These are phyloP conservation scores for Sporothrix variecibatus DNA, from an alignment of 2,329 filamentous ascomycete genomes.

Conservation along the genomic window DNA sequence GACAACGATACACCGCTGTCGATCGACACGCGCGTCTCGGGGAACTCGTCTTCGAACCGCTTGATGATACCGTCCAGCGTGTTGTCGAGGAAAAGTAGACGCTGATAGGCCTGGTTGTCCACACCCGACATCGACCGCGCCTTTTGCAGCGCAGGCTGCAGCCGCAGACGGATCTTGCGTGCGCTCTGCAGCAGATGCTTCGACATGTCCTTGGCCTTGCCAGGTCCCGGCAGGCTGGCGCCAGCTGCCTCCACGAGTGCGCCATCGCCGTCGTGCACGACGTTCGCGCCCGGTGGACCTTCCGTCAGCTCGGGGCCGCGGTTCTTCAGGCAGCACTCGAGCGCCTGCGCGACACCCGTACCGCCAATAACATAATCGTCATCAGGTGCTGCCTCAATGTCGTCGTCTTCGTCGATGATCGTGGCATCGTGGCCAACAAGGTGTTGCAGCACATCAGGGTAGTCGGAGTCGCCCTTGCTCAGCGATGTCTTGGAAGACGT, in stretches of 20 bases:
- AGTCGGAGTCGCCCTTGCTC: conserved; percentile 48
- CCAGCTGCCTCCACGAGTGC: conserved; percentile 34
- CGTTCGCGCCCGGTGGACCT: conserved; percentile 49
- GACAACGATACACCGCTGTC: conserved; percentile 37
- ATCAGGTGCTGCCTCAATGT: conserved; percentile 72
- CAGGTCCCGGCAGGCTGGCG: conserved; percentile 41
- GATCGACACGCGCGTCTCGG: conserved; percentile 68
- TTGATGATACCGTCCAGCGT: conserved; percentile 90
- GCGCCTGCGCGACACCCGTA: conserved; percentile 90
- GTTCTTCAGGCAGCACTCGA: conserved; percentile 87
- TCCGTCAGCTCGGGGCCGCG: conserved; percentile 63
- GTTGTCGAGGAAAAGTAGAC: conserved; percentile 81
- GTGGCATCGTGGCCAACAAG: conserved; percentile 72
- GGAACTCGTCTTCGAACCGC: conserved; percentile 94
- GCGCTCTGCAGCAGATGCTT: conserved; percentile 86
- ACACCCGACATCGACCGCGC: conserved; percentile 69
- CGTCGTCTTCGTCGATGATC: conserved; percentile 56
- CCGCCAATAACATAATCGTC: conserved; percentile 96
- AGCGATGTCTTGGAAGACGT: conserved; percentile 26
- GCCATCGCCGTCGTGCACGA: conserved; percentile 55
- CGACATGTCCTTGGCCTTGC: conserved; percentile 87
- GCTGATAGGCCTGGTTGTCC: conserved; percentile 70
- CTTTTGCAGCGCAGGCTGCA: conserved; percentile 80
- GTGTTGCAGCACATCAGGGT: conserved; percentile 80
- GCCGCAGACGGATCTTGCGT: conserved; percentile 78